A percentile compares a stretch with the other conserved stretches of the same genome.
These are phyloP conservation scores for Silene vulgaris DNA, from an alignment of 179 eudicot genomes.

Conservation along the genomic window DNA sequence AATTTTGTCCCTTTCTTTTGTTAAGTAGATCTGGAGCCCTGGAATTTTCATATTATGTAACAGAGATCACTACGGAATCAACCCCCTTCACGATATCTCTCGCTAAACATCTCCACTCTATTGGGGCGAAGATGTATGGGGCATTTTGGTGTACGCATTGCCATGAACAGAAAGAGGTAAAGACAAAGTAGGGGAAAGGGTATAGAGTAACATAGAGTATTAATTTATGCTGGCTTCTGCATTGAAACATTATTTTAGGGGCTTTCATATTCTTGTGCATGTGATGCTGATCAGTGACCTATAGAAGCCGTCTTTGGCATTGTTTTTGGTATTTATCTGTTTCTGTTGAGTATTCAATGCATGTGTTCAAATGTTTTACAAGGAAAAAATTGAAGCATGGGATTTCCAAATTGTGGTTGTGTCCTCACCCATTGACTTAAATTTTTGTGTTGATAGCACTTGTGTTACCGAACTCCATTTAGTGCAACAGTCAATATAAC, in stretches of 20 bases:
- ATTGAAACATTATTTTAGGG: neutral
- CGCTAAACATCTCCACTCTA: constrained; percentile 70
- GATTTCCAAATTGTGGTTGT: too few relatives aligned
- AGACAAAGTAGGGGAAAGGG: neutral
- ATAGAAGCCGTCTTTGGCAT: neutral
- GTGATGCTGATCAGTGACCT: neutral
- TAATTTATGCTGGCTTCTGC: neutral
- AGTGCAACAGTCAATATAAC: too few relatives aligned
- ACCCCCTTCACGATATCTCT: constrained; percentile 67
- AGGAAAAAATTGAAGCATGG: too few relatives aligned
- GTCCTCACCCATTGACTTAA: too few relatives aligned
- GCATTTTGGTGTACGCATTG: constrained; percentile 99
- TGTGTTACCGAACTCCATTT: too few relatives aligned
- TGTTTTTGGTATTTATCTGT: neutral
- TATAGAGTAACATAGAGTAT: neutral
- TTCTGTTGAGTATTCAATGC: neutral
- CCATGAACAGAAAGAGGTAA: constrained; percentile 87
- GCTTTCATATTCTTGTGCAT: neutral
- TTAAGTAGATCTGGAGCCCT: constrained; percentile 50
- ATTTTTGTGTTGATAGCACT: too few relatives aligned
- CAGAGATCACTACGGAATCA: constrained; percentile 60
- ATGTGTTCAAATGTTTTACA: too few relatives aligned
- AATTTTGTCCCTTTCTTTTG: constrained; percentile 9
- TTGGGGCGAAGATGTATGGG: constrained; percentile 94
- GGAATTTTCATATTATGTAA: constrained; percentile 53